phyloP scores from a whole-genome alignment of 1,284 basidiomycete species.

The Cryptococcus hybrid region DNA sequence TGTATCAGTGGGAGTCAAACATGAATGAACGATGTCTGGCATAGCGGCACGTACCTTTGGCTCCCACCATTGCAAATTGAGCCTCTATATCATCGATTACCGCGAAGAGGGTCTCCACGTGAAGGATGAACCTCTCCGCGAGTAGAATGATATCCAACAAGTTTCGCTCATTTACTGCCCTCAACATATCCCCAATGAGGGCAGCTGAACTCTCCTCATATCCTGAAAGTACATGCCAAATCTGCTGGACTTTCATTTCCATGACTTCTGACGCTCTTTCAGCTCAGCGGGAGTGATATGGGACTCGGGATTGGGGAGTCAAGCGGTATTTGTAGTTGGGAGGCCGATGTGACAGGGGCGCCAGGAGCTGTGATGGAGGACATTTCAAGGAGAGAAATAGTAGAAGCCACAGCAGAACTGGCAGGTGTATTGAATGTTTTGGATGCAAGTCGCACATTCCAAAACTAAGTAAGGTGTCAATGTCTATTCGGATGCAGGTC shows the following conservation, averaged over 20 bases:
- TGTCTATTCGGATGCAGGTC: background rate
- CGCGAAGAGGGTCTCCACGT: constrained; percentile 96
- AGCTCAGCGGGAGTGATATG: constrained; percentile 62
- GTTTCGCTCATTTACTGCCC: constrained; percentile 93
- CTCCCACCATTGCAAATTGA: constrained; percentile 74
- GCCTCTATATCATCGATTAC: constrained; percentile 95
- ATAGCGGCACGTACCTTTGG: constrained; percentile 66
- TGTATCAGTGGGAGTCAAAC: background rate
- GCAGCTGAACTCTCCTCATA: constrained; percentile 99
- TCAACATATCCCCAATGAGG: constrained; percentile 98
- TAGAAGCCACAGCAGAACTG: constrained; percentile 56
- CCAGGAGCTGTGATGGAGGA: constrained; percentile 18
- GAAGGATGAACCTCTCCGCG: constrained; percentile 98
- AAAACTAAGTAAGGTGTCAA: constrained; percentile 63
- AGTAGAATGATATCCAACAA: constrained; percentile 96
- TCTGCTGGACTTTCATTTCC: constrained; percentile 97
- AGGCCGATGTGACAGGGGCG: constrained; percentile 12
- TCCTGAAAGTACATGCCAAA: constrained; percentile 98
- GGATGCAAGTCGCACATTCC: constrained; percentile 96
- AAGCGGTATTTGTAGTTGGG: background rate
- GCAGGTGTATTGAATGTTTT: constrained; percentile 56
- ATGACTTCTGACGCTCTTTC: constrained; percentile 90
- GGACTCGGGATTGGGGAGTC: constrained; percentile 11
- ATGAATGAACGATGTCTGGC: background rate
- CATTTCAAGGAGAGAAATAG: constrained; percentile 46